Evolutionary conservation across 805 yeast genomes (phyloP).

Genomic region (Teunomyces stri): DNA sequence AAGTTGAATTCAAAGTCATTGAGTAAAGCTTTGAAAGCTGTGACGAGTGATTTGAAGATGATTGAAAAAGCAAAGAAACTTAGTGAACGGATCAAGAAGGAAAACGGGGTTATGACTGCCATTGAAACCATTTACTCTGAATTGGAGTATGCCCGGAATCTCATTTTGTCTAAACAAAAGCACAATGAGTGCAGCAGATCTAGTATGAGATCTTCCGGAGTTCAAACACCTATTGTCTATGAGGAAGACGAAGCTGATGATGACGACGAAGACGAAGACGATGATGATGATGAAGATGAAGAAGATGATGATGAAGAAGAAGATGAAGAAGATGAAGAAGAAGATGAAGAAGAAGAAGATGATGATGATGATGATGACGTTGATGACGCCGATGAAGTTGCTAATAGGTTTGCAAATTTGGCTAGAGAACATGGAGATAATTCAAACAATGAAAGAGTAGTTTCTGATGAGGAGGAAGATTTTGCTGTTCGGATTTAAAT

Average conservation of each 20-base stretch:
- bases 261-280: slow-evolving; percentile 8
- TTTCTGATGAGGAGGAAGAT: background rate
- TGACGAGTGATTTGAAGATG: slow-evolving; percentile 62
- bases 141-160: slow-evolving; percentile 67
- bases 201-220: slow-evolving; percentile 17
- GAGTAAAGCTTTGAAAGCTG: slow-evolving; percentile 66
- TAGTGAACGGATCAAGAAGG: slow-evolving; percentile 64
- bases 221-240: slow-evolving; percentile 24
- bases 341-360: background rate
- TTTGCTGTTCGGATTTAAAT: background rate
- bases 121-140: slow-evolving; percentile 76
- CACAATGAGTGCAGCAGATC: slow-evolving; percentile 25
- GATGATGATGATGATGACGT: background rate
- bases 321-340: background rate
- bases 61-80: slow-evolving; percentile 63
- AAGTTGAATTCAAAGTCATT: slow-evolving; percentile 64
- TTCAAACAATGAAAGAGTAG: background rate
- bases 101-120: slow-evolving; percentile 78
- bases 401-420: background rate
- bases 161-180: slow-evolving; percentile 48
- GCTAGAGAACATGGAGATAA: background rate
- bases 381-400: background rate
- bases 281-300: slow-evolving; percentile 11
- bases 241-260: slow-evolving; percentile 17
- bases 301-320: slow-evolving; percentile 5